Conservation (phyloP, 73 alveolate genomes). For the Paramecium biaurelia region DNA sequence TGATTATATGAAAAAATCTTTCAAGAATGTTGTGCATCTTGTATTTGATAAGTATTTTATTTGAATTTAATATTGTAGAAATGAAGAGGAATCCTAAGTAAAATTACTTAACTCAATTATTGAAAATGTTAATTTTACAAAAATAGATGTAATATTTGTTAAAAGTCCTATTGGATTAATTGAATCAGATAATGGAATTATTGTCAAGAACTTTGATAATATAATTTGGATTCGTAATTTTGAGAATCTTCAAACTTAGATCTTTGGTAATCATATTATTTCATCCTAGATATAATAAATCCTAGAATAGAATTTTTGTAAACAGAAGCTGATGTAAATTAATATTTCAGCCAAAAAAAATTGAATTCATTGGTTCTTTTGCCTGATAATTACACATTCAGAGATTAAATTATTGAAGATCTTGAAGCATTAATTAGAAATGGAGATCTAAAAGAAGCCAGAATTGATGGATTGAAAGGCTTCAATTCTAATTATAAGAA, state of each 20-base stretch:
- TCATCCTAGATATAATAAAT: not conserved
- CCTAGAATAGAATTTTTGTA: constrained; percentile 8
- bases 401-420: not conserved
- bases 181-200: not conserved
- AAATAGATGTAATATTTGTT: not conserved
- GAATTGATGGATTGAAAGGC: not conserved
- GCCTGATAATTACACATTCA: not conserved
- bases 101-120: not conserved
- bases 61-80: not conserved
- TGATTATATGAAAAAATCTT: not conserved
- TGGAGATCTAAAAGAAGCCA: constrained; percentile 13
- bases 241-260: not conserved
- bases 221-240: not conserved
- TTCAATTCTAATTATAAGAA: not conserved
- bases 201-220: not conserved
- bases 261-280: not conserved
- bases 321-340: not conserved
- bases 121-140: not conserved
- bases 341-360: not conserved
- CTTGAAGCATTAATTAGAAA: not conserved
- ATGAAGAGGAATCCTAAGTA: not conserved
- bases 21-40: not conserved
- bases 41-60: not conserved
- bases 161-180: not conserved
- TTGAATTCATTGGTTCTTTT: not conserved